These are phyloP conservation scores for Tolypocladium tundrense DNA, from an alignment of 2,329 filamentous ascomycete species.

Conservation along the genomic window DNA sequence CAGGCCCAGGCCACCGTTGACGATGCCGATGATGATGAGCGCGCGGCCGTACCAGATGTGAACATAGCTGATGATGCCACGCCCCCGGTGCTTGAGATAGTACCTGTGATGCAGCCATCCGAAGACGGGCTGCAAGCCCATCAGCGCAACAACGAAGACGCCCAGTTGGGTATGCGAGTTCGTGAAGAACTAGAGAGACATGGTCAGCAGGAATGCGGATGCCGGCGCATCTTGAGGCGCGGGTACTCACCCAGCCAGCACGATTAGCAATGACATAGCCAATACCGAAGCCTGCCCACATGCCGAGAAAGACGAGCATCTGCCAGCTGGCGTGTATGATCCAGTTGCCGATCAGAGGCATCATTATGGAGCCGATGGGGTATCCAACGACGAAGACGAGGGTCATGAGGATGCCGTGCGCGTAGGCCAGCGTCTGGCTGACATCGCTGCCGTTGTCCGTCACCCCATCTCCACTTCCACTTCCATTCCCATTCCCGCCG, in stretches of 20 bases:
- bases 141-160: slow-evolving; percentile 39
- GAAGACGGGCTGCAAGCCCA: slow-evolving; percentile 48
- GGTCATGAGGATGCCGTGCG: slow-evolving; percentile 52
- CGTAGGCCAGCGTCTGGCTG: slow-evolving; percentile 20
- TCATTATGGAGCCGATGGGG: slow-evolving; percentile 48
- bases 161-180: slow-evolving; percentile 47
- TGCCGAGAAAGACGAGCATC: slow-evolving; percentile 38
- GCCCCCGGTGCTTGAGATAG: slow-evolving; percentile 35
- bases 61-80: slow-evolving; percentile 40
- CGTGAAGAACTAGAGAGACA: slow-evolving; percentile 36
- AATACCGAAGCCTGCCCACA: slow-evolving; percentile 51
- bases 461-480: background rate
- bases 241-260: slow-evolving; percentile 29
- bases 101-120: slow-evolving; percentile 48
- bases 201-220: slow-evolving; percentile 7
- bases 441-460: slow-evolving; percentile 3
- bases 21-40: slow-evolving; percentile 46
- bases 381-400: slow-evolving; percentile 48
- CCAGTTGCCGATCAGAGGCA: slow-evolving; percentile 49
- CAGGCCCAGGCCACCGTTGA: slow-evolving; percentile 56
- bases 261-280: slow-evolving; percentile 39
- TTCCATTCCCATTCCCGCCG: slow-evolving; percentile 1
- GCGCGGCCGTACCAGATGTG: slow-evolving; percentile 55
- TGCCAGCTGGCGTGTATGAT: slow-evolving; percentile 49
- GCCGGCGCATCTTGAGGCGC: background rate